A percentile compares a stretch with the other conserved stretches of the same genome.
These are phyloP conservation scores for Danielia oregonensis DNA, from an alignment of 805 yeast species.

Conservation along the genomic window DNA sequence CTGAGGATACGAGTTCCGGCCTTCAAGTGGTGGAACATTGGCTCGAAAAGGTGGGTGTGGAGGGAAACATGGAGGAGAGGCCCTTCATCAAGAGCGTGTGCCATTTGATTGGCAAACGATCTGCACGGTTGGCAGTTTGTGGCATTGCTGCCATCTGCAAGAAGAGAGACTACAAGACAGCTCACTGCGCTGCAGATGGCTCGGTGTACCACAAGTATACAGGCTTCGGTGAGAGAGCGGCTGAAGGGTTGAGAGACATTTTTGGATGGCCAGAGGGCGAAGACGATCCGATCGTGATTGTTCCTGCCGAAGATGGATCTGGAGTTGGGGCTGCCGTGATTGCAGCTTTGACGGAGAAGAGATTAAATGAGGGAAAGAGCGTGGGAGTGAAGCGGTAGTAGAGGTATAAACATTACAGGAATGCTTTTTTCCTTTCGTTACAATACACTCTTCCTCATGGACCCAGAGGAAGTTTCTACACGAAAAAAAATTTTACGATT, in stretches of 20 bases:
- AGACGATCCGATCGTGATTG: slow-evolving; percentile 76
- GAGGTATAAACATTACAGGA: too few relatives aligned
- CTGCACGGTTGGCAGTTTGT: slow-evolving; percentile 86
- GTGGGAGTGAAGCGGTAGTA: slow-evolving; percentile 41
- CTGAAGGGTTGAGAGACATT: slow-evolving; percentile 78
- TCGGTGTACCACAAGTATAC: slow-evolving; percentile 92
- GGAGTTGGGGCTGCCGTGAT: slow-evolving; percentile 98
- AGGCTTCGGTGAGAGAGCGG: slow-evolving; percentile 80
- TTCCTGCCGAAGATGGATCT: slow-evolving; percentile 93
- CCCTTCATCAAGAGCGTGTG: slow-evolving; percentile 73
- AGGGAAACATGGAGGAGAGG: slow-evolving; percentile 71
- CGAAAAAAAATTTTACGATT: slow-evolving; percentile 20
- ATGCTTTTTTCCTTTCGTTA: too few relatives aligned
- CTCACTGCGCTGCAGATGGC: slow-evolving; percentile 93
- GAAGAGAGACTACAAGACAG: slow-evolving; percentile 70
- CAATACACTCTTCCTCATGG: too few relatives aligned
- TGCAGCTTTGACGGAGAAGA: slow-evolving; percentile 84
- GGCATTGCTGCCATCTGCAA: slow-evolving; percentile 90
- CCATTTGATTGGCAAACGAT: slow-evolving; percentile 80
- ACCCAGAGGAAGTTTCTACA: too few relatives aligned
- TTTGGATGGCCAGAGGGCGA: slow-evolving; percentile 59
- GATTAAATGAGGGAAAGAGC: slow-evolving; percentile 65
- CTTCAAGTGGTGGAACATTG: slow-evolving; percentile 65
- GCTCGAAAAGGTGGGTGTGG: slow-evolving; percentile 51
- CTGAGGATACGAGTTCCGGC: slow-evolving; percentile 81